Percentiles rank a stretch among this genome's conserved stretches.
Conservation (phyloP, 2,329 filamentous ascomycete species). For the Parascedosporium putredinis region DNA sequence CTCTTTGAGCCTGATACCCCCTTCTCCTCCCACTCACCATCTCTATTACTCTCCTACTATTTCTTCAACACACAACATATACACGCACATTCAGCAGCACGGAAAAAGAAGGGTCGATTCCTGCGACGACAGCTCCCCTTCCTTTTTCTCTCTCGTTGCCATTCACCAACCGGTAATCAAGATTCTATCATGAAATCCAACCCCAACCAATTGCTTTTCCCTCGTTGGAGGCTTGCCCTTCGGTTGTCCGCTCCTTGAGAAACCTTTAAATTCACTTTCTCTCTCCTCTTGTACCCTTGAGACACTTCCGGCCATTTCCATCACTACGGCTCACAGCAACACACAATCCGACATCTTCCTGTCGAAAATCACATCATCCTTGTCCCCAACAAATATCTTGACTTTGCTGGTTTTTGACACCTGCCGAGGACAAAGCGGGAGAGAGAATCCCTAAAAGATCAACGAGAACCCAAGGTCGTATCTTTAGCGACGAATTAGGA, state of each 20-base stretch:
- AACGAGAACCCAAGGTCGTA: neutral
- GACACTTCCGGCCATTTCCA: neutral
- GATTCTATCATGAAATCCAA: conserved; percentile 28
- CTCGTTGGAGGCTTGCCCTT: conserved; percentile 28
- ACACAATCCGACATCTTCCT: neutral
- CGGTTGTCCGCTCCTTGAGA: conserved; percentile 26
- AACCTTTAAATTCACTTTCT: neutral
- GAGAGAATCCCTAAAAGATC: neutral
- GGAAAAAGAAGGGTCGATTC: conserved; percentile 3
- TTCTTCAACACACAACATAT: too few species aligned
- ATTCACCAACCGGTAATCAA: neutral
- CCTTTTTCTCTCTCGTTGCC: neutral
- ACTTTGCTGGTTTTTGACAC: neutral
- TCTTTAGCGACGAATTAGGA: too few species aligned
- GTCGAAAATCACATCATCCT: too few species aligned
- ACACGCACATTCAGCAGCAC: neutral
- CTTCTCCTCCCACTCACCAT: conserved; percentile 4
- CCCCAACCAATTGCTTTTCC: conserved; percentile 25
- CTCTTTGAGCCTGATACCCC: conserved; percentile 3
- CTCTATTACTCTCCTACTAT: neutral
- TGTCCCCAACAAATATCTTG: neutral
- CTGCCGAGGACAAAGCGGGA: neutral
- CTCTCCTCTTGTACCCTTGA: neutral
- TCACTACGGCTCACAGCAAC: neutral
- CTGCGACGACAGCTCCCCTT: conserved; percentile 8